A percentile compares a stretch with the other conserved stretches of the same genome.
These are phyloP conservation scores for Eleusine coracana DNA, from an alignment of 176 grass and related monocot species.

Conservation along the genomic window DNA sequence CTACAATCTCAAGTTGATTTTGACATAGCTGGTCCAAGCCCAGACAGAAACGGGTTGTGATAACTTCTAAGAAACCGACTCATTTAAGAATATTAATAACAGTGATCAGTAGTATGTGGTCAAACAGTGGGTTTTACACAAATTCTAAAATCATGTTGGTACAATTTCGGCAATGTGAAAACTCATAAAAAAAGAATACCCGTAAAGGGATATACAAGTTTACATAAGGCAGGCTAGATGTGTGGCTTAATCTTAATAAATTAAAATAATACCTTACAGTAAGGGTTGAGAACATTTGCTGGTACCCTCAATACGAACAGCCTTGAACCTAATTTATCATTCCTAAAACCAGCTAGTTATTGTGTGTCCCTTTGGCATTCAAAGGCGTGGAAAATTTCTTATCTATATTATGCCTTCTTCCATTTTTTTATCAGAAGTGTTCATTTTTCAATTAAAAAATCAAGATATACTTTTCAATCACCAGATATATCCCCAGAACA, in stretches of 20 bases:
- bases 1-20: conserved; percentile 24
- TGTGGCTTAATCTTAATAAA: background rate
- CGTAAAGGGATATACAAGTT: background rate
- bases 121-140: conserved; percentile 9
- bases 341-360: background rate
- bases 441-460: conserved; percentile 5
- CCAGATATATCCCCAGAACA: background rate
- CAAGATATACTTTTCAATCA: background rate
- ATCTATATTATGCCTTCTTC: background rate
- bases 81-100: background rate
- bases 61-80: background rate
- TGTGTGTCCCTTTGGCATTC: background rate
- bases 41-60: background rate
- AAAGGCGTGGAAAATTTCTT: background rate
- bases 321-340: conserved; percentile 7
- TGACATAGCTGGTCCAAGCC: background rate
- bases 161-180: background rate
- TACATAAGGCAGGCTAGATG: background rate
- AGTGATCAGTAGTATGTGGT: background rate
- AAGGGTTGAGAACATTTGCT: background rate
- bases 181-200: background rate
- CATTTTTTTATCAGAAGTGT: background rate
- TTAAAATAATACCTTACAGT: background rate
- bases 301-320: background rate
- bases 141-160: background rate